Conservation (phyloP, 192 early-diverging fungal genomes). For the Obelidium mucronatum region DNA sequence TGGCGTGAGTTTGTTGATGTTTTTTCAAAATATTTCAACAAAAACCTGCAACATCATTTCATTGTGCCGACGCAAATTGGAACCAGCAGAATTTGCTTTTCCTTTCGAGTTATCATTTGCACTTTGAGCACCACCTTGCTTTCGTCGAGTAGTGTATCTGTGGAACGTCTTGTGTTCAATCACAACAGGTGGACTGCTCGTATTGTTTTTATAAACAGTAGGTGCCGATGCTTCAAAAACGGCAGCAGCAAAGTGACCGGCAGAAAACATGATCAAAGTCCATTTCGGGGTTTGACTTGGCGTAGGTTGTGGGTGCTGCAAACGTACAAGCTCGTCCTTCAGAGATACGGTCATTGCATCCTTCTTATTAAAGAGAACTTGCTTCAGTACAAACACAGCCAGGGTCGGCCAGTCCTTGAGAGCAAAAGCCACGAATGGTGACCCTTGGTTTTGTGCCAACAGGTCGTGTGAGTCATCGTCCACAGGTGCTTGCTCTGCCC, state of each 20-base stretch:
- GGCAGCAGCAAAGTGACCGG: constrained; percentile 90
- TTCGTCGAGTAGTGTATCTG: constrained; percentile 93
- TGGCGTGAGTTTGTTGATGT: not conserved
- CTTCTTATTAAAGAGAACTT: constrained; percentile 31
- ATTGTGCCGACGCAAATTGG: constrained; percentile 89
- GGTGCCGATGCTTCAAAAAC: constrained; percentile 76
- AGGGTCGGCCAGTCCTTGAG: not conserved
- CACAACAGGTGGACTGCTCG: constrained; percentile 30
- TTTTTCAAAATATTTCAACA: constrained; percentile 37
- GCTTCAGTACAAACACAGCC: constrained; percentile 48
- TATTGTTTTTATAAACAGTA: no score
- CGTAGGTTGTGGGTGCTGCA: constrained; percentile 10
- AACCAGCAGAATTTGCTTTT: constrained; percentile 85
- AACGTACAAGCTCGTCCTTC: not conserved
- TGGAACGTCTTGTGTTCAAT: constrained; percentile 92
- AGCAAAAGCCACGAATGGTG: not conserved
- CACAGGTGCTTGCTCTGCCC: not conserved
- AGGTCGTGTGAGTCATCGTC: not conserved
- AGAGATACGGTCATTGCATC: not conserved
- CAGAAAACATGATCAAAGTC: constrained; percentile 79
- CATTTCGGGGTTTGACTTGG: constrained; percentile 55
- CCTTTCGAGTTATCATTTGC: constrained; percentile 83
- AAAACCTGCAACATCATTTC: constrained; percentile 78
- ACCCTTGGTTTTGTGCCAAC: not conserved
- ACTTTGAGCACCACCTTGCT: constrained; percentile 92